Percentiles rank a stretch among this genome's conserved stretches.
phyloP scores from a whole-genome alignment of 2,329 filamentous ascomycete species.

The Xylaria polymorpha region DNA sequence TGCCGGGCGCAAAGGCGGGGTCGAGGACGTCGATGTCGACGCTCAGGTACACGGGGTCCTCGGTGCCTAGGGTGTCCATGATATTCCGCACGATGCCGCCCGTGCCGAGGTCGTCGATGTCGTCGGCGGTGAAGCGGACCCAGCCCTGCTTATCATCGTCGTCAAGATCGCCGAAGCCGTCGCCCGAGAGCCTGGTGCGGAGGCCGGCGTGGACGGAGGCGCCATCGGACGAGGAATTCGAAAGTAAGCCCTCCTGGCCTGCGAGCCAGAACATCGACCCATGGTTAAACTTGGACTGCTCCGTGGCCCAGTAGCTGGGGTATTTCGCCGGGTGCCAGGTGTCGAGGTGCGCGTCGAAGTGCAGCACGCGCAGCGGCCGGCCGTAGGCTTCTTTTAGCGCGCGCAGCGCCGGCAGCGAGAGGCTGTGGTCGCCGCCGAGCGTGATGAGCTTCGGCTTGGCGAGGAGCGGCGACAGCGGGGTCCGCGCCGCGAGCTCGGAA shows the following conservation, averaged over 20 bases:
- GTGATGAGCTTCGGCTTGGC: slow-evolving; percentile 70
- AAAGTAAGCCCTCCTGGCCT: slow-evolving; percentile 80
- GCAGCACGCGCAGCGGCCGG: slow-evolving; percentile 72
- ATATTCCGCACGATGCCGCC: slow-evolving; percentile 77
- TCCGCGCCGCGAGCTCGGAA: slow-evolving; percentile 68
- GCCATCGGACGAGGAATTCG: slow-evolving; percentile 60
- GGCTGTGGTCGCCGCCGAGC: slow-evolving; percentile 78
- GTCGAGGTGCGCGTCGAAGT: slow-evolving; percentile 84
- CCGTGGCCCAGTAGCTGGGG: slow-evolving; percentile 76
- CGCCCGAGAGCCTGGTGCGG: slow-evolving; percentile 77
- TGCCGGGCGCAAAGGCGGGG: slow-evolving; percentile 75
- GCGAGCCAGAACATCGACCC: slow-evolving; percentile 94
- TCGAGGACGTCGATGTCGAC: slow-evolving; percentile 83
- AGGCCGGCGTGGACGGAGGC: slow-evolving; percentile 86
- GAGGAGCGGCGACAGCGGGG: slow-evolving; percentile 51
- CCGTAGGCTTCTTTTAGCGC: slow-evolving; percentile 72
- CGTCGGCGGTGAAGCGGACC: slow-evolving; percentile 82
- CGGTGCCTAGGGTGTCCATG: slow-evolving; percentile 75
- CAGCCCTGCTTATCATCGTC: slow-evolving; percentile 82
- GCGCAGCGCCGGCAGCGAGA: slow-evolving; percentile 75
- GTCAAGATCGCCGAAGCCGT: slow-evolving; percentile 74
- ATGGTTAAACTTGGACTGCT: slow-evolving; percentile 83
- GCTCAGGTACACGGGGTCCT: slow-evolving; percentile 82
- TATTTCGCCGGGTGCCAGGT: slow-evolving; percentile 89
- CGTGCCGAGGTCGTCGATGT: slow-evolving; percentile 85